These are phyloP conservation scores for Coemansia sp. DNA, from an alignment of 192 early-diverging fungal species.

Conservation along the genomic window DNA sequence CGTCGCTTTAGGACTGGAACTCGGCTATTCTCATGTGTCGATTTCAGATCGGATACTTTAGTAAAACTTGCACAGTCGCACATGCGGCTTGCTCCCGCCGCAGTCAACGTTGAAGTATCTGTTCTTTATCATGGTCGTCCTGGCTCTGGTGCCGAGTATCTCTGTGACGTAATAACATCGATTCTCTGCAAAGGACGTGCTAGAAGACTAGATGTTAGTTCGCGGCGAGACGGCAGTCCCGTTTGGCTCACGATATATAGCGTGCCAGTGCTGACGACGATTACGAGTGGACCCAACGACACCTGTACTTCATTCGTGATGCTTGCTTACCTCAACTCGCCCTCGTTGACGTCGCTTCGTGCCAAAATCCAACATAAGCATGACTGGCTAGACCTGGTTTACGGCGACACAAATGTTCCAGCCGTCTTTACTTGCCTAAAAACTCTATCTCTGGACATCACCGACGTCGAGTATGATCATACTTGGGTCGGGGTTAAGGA, in stretches of 20 bases:
- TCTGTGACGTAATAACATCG: background rate
- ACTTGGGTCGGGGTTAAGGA: background rate
- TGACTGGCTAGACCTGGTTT: background rate
- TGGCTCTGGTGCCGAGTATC: background rate
- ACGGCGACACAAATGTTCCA: background rate
- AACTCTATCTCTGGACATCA: background rate
- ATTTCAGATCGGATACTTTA: background rate
- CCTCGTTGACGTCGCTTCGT: background rate
- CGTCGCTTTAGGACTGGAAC: background rate
- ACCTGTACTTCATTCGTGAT: background rate
- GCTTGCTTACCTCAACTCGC: background rate
- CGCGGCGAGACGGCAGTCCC: background rate
- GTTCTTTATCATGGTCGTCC: background rate
- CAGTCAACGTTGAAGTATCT: background rate
- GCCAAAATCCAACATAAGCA: background rate
- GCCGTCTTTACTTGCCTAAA: background rate
- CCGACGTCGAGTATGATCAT: background rate
- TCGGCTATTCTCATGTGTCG: background rate
- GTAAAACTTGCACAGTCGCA: background rate
- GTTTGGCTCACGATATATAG: background rate
- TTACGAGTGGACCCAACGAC: background rate
- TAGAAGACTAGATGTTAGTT: background rate
- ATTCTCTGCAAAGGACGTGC: background rate
- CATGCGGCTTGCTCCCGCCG: background rate
- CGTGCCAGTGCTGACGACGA: background rate